Conservation (phyloP, 805 yeast species). For the Saccharomycopsis fermentans region DNA sequence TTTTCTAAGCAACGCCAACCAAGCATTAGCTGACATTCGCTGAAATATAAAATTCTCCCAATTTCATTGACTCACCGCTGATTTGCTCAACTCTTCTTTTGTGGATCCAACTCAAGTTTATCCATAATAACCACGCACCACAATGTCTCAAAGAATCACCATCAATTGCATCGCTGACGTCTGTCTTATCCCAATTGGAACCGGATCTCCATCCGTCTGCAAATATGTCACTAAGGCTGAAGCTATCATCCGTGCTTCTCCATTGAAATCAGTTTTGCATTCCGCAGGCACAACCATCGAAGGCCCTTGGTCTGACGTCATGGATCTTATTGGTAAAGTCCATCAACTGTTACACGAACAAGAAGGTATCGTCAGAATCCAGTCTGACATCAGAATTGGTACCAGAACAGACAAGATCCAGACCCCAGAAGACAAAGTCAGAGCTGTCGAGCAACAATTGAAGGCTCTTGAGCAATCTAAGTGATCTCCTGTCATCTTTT, state of each 20-base stretch:
- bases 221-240: slow-evolving; percentile 71
- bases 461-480: slow-evolving; percentile 1
- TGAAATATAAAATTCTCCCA: no score
- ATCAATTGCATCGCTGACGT: slow-evolving; percentile 75
- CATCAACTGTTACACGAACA: slow-evolving; percentile 59
- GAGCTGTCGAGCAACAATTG: slow-evolving; percentile 30
- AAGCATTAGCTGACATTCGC: no score
- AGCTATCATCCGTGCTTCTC: slow-evolving; percentile 48
- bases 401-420: slow-evolving; percentile 36
- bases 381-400: slow-evolving; percentile 80
- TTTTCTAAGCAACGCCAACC: no score
- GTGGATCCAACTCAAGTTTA: no score
- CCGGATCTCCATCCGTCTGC: slow-evolving; percentile 67
- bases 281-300: slow-evolving; percentile 86
- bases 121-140: not conserved
- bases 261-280: slow-evolving; percentile 60
- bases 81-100: no score
- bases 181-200: slow-evolving; percentile 85
- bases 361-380: slow-evolving; percentile 67
- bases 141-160: slow-evolving; percentile 24
- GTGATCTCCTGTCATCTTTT: not conserved
- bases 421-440: slow-evolving; percentile 33
- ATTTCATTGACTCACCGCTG: no score
- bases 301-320: slow-evolving; percentile 90
- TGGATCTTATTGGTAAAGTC: slow-evolving; percentile 64